A percentile compares a stretch with the other conserved stretches of the same genome.
Conservation (phyloP, 140 eudicot genomes). For the Ambrosia hybrid region DNA sequence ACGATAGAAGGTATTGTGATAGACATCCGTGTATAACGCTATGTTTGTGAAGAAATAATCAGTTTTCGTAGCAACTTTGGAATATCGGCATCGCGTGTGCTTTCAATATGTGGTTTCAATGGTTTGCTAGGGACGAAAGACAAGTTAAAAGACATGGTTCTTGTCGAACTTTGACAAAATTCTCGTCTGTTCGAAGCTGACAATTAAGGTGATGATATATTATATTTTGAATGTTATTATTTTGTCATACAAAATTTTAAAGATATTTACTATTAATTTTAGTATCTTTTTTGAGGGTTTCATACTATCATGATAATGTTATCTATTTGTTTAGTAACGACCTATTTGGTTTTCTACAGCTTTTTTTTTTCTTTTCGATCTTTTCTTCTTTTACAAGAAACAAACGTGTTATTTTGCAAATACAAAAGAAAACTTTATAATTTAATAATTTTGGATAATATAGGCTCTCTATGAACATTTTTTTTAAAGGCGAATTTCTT, state of each 20-base stretch:
- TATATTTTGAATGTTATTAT: not conserved
- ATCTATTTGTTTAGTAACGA: too few species aligned
- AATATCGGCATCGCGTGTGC: not conserved
- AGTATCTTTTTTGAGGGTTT: not conserved
- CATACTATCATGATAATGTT: not conserved
- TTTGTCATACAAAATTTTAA: not conserved
- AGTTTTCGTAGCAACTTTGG: not conserved
- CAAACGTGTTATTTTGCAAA: too few species aligned
- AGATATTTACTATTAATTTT: not conserved
- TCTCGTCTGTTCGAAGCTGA: slow-evolving; percentile 5
- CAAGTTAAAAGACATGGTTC: slow-evolving; percentile 1
- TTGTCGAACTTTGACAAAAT: slow-evolving; percentile 12
- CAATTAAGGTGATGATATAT: not conserved
- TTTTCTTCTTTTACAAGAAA: too few species aligned
- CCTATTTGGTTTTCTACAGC: too few species aligned
- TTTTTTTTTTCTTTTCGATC: too few species aligned
- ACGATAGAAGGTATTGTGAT: not conserved
- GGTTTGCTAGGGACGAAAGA: slow-evolving; percentile 10
- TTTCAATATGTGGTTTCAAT: not conserved
- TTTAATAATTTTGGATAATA: too few species aligned
- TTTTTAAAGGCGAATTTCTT: too few species aligned
- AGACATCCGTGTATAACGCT: not conserved
- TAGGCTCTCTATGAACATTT: too few species aligned
- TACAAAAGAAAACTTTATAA: too few species aligned
- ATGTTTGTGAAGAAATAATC: not conserved